A percentile compares a stretch with the other conserved stretches of the same genome.
These are phyloP conservation scores for Apiotrichum akiyoshidainum DNA, from an alignment of 1,284 basidiomycete species.

Conservation along the genomic window DNA sequence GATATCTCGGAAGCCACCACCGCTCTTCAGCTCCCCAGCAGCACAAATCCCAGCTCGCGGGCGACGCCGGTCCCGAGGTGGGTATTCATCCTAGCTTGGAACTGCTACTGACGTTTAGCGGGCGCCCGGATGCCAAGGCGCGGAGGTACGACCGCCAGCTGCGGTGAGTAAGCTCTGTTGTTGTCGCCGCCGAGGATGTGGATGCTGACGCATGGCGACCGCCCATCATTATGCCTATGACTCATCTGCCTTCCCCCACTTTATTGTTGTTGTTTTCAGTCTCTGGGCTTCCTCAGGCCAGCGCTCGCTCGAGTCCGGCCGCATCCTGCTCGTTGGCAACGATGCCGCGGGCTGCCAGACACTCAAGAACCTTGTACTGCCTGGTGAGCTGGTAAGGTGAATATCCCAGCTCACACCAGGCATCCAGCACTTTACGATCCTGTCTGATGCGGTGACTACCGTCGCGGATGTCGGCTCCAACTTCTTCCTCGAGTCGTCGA, in stretches of 20 bases:
- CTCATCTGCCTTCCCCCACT: not conserved
- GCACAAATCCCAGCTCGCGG: constrained; percentile 15
- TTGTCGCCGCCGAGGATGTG: too few relatives aligned
- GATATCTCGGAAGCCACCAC: constrained; percentile 38
- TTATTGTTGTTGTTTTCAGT: constrained; percentile 51
- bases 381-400: constrained; percentile 54
- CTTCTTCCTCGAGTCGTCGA: constrained; percentile 81
- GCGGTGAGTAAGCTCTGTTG: constrained; percentile 57
- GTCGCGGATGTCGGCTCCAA: constrained; percentile 86
- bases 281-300: constrained; percentile 95
- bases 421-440: constrained; percentile 83
- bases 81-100: not conserved
- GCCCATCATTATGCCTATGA: too few relatives aligned
- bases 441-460: constrained; percentile 64
- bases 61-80: constrained; percentile 18
- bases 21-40: constrained; percentile 7
- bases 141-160: constrained; percentile 88
- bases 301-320: constrained; percentile 78
- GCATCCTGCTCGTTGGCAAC: constrained; percentile 74
- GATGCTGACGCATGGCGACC: too few relatives aligned
- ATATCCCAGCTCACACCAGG: constrained; percentile 50
- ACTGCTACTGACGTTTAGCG: constrained; percentile 29
- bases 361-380: constrained; percentile 92
- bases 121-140: constrained; percentile 74
- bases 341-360: constrained; percentile 78